These are phyloP conservation scores for Trametes cingulata DNA, from an alignment of 768 basidiomycete species.

Conservation along the genomic window DNA sequence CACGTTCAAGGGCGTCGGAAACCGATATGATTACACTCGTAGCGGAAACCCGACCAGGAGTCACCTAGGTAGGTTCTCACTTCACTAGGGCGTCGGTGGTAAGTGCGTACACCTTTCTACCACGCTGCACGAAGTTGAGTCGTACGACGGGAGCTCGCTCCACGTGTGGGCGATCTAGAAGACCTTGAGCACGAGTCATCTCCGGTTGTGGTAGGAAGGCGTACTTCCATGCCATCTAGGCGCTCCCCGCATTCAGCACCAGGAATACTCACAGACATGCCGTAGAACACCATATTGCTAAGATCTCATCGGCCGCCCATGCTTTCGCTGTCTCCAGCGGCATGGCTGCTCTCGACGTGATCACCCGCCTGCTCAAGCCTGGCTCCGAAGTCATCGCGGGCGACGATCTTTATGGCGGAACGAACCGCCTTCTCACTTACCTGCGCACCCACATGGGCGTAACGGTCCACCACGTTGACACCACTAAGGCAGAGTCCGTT, in stretches of 20 bases:
- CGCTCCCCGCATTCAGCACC: neutral
- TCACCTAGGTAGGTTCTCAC: conserved; percentile 73
- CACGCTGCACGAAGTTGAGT: neutral
- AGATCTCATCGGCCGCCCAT: conserved; percentile 90
- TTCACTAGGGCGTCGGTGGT: neutral
- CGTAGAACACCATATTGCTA: conserved; percentile 93
- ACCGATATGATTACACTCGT: conserved; percentile 90
- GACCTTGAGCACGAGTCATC: neutral
- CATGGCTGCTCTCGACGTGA: conserved; percentile 97
- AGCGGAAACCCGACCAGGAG: conserved; percentile 97
- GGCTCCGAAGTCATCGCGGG: conserved; percentile 96
- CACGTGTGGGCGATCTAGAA: too few species aligned
- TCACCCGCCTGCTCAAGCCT: conserved; percentile 90
- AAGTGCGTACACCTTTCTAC: neutral
- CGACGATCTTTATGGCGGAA: conserved; percentile 97
- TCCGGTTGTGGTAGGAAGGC: neutral
- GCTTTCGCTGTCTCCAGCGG: conserved; percentile 94
- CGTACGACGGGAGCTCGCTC: too few species aligned
- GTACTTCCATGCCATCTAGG: neutral
- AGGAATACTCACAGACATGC: neutral
- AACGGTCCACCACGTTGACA: conserved; percentile 90
- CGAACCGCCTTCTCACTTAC: conserved; percentile 91
- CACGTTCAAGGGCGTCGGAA: conserved; percentile 93
- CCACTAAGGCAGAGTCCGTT: conserved; percentile 70
- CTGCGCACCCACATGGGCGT: conserved; percentile 86